Evolutionary conservation across 1,284 basidiomycete genomes (phyloP), one percentile per base, ranked within the genome.

Genomic region (Ustilago nuda): DNA sequence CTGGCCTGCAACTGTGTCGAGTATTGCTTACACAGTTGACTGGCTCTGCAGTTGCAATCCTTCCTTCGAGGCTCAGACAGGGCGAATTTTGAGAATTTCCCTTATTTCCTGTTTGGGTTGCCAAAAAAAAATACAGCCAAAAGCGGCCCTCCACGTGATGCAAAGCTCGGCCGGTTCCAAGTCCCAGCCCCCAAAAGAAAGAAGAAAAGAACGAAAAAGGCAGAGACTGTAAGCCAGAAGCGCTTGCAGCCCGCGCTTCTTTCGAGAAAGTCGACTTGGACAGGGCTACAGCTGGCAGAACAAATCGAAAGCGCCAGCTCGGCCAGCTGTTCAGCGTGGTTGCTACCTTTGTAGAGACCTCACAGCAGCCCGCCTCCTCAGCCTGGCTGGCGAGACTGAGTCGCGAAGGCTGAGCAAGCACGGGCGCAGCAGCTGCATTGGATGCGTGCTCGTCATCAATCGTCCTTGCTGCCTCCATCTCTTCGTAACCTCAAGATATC

Each of bases 401-500:
- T 27, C 23, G 23, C 23, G 23, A 27, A 27, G 23, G 23, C 23
- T 27, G 23, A 27, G 23, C 23, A 27, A 27, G 23, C 3, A 27
- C 23, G 23, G 48, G 53, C 36, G 35, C 53, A 35, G 43, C 58
- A 12, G 64, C 52, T 57, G 61, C 50, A 56, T 69, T 39, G 39
- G 48, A 43, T 39, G 52, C 56, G 52, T 48, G 48, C 45, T 74
- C 67, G 57, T 60, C 57, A 66, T 56, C 64, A 48, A 50, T 70
- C 61, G 67, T 46, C 39, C 41, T 64, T 50, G 66, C 62, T 74
- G 56, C 66, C 61, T 72, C 70, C 61, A 73, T 60, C 66, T 66
- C 61, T 27, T 59, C 67, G 66, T 73, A 63, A 41, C 68, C 52
- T 67, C 66, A 67, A 67, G 64, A 70, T 57, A 67, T 64, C 66